Base-by-base conservation (phyloP, 768 basidiomycete species). In the Flagelloscypha sp. region DNA sequence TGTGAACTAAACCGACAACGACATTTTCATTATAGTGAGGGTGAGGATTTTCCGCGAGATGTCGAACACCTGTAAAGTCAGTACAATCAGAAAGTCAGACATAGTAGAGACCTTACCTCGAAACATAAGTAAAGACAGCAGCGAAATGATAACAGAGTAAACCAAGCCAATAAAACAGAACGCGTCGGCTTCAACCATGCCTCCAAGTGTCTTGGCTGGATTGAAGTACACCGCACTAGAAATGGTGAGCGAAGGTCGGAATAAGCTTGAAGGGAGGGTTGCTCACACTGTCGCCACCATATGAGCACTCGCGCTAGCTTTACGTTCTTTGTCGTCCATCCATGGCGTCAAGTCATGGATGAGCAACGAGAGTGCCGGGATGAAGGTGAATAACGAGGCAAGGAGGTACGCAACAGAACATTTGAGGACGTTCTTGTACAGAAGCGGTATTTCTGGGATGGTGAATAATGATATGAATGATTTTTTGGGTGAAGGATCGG, bases 211-310 rank as follows among this genome's bases (percentile, higher is more conserved):
- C 50, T 94, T 92, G 18, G 92, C 92, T 4, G 94, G 94, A 47
- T 93, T 89, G 56, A 78, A 97, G 57, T 97, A 92, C 0, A 87
- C 84, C 4, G 76, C 76, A 40, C 85, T 81, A 46, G 22, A 23
- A 30, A 37, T 2, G 20, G 20, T 20, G 20, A 34, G 23, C 25
- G 33, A 31, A 23, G 16, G 33, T 36, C 32, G 40, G 5, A 22
- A 27, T 3, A 10, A 31, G 7, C 25, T 25, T 13, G 28, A 16
- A 27, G 8, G 44, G 13, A 11, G 19, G 25, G 21, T 18, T n/a
- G 62, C 83, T 52, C 55, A 92, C 90, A 95, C 73, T 2, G 92
- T 92, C 7, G 92, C 88, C 7, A 94, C 82, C 80, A 94, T 79
- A 59, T 95, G 92, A 1, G 80, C 88, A 41, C 82, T 81, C 7